Evolutionary conservation across 2,329 filamentous ascomycete species (phyloP), one percentile per base, ranked within the genome.

Genomic region (Hypoxylon sp.): DNA sequence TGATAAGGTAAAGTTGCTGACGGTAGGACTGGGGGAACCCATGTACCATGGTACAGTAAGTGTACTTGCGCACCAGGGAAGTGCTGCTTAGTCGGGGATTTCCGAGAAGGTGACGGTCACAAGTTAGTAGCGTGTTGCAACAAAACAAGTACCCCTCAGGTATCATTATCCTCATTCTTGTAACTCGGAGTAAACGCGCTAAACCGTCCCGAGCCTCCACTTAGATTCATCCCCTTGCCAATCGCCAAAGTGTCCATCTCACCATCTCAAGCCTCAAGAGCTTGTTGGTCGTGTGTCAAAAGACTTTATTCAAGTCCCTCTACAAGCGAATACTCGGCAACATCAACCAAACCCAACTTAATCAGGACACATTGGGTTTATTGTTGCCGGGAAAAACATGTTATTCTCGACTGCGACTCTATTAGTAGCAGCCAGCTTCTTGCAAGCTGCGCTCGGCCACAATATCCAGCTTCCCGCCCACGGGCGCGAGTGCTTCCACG

Each of bases 401-500:
- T 75, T 81, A 34, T 77, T 84, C 66, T 77, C 78, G 62, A 78
- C 80, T 9, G 78, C 83, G 61, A 75, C 78, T 63, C 70, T 81
- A 71, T 79, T 92, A 66, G 73, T 81, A 77, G 84, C 89, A 74
- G 86, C 88, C 74, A 85, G 74, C 65, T 70, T 77, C 62, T 43
- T 76, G 46, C 73, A 70, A 65, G 67, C 90, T 71, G 85, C 87
- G 67, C 79, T 88, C 71, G 93, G 93, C 74, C 96, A 99, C 88
- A 98, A 96, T 85, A 98, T 99, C 81, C 93, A 96, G 80, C 90
- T 99, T 76, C 91, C 91, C 69, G 91, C 94, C 74, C 94, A 99
- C 82, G 92, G 93, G 77, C 89, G 94, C 81, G 96, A 99, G 84
- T 99, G 96, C 85, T 99, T 98, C 87, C 92, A 97, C 85, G 96